phyloP scores from a whole-genome alignment of 352 stramenopile species.

The Globisporangium canariense region DNA sequence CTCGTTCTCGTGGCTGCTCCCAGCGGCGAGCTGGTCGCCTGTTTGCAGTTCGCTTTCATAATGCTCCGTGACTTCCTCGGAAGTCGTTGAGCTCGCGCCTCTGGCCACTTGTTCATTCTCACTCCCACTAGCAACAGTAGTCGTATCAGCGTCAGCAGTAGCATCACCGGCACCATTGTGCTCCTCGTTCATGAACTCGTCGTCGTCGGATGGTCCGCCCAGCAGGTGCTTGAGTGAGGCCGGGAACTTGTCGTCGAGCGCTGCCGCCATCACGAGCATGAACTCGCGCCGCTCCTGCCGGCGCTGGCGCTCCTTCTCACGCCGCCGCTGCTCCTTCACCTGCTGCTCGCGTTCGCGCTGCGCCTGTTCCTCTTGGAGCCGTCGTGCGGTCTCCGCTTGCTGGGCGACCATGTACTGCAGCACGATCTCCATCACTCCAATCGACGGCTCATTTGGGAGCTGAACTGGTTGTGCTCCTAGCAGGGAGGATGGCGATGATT shows the following conservation, averaged over 20 bases:
- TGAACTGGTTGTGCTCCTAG: background rate
- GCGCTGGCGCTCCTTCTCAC: slow-evolving; percentile 30
- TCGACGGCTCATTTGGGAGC: background rate
- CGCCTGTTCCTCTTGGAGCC: slow-evolving; percentile 30
- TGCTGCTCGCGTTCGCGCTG: slow-evolving; percentile 25
- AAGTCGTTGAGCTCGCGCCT: background rate
- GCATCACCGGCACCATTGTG: too few species aligned
- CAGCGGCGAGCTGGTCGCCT: background rate
- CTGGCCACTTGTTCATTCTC: background rate
- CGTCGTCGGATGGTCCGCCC: background rate
- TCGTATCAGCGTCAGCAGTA: background rate
- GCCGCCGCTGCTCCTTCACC: slow-evolving; percentile 28
- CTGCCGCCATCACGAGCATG: slow-evolving; percentile 46
- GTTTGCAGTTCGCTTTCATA: background rate
- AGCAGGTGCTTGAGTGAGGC: slow-evolving; percentile 37
- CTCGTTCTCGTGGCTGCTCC: background rate
- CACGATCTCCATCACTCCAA: slow-evolving; percentile 48
- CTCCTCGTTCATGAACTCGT: slow-evolving; percentile 6
- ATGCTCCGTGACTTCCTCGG: background rate
- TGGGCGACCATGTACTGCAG: slow-evolving; percentile 54
- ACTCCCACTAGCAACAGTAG: background rate
- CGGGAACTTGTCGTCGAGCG: slow-evolving; percentile 45
- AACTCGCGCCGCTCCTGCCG: slow-evolving; percentile 44
- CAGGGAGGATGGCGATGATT: background rate
- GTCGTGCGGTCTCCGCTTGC: slow-evolving; percentile 37